Evolutionary conservation across 352 stramenopile species (phyloP).

Genomic region (Nothophytophthora sp.): DNA sequence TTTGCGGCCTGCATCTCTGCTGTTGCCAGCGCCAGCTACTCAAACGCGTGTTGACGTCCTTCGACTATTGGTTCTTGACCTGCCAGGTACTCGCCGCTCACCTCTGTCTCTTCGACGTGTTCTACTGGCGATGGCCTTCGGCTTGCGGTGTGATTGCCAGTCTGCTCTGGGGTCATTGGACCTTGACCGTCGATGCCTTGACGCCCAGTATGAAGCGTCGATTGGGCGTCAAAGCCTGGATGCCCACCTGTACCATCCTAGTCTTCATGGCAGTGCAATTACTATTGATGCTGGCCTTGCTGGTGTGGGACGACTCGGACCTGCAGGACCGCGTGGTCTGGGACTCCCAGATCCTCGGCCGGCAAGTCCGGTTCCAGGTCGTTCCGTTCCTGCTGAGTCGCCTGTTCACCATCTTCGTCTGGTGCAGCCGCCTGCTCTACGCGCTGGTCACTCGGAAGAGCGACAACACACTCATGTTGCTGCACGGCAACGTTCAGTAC

Average conservation of each 20-base stretch:
- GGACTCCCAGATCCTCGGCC: background rate
- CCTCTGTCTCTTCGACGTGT: constrained; percentile 1
- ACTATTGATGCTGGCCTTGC: constrained; percentile 6
- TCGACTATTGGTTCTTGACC: constrained; percentile 7
- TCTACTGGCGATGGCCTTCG: constrained; percentile 4
- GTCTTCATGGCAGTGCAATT: background rate
- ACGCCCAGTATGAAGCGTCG: constrained; percentile 17
- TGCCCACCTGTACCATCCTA: background rate
- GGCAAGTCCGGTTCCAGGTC: background rate
- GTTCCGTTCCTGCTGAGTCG: constrained; percentile 9
- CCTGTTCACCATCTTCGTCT: constrained; percentile 12
- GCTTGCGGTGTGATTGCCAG: background rate
- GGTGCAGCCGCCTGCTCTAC: constrained; percentile 9
- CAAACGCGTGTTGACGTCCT: constrained; percentile 5
- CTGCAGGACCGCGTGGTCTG: constrained; percentile 12
- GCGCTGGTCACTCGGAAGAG: constrained; percentile 5
- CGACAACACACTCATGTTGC: constrained; percentile 17
- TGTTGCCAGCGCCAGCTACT: constrained; percentile 12
- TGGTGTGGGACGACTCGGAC: background rate
- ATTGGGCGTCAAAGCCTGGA: constrained; percentile 8
- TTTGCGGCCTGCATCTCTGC: background rate
- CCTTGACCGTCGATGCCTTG: constrained; percentile 11
- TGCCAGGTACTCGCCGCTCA: background rate
- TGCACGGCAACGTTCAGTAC: constrained; percentile 14
- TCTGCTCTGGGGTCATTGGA: background rate